Conservation (phyloP, 257 asterid genomes). For the Verbascum thapsus region DNA sequence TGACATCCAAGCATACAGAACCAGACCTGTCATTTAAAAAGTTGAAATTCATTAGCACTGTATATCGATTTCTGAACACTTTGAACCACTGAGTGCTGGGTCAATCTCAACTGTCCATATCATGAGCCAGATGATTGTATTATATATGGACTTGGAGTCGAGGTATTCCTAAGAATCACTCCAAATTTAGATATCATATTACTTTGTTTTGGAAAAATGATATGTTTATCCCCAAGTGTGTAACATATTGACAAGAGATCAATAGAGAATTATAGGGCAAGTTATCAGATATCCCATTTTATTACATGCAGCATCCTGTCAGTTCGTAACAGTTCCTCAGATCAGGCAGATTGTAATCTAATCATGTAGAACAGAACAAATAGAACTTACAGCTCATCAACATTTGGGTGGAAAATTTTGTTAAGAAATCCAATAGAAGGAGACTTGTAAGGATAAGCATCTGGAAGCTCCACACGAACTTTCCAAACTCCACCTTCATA, state of each 20-base stretch:
- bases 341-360: neutral
- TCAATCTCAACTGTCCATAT: too few relatives aligned
- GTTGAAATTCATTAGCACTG: constrained; percentile 2
- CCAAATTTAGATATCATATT: too few relatives aligned
- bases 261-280: neutral
- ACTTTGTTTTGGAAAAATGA: too few relatives aligned
- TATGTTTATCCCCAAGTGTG: neutral
- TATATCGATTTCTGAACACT: neutral
- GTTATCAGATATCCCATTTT: too few relatives aligned
- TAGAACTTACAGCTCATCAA: constrained; percentile 79
- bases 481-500: constrained; percentile 96
- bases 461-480: constrained; percentile 86
- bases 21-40: constrained; percentile 63
- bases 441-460: constrained; percentile 94
- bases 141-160: too few relatives aligned
- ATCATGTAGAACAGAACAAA: neutral
- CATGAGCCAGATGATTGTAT: too few relatives aligned
- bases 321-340: neutral
- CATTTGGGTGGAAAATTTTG: constrained; percentile 96
- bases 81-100: too few relatives aligned
- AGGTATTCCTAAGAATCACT: too few relatives aligned
- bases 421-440: constrained; percentile 90
- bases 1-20: constrained; percentile 92
- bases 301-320: neutral
- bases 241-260: neutral